phyloP scores from a whole-genome alignment of 1,139 yeast genomes.

The Blastobotrys serpentis region DNA sequence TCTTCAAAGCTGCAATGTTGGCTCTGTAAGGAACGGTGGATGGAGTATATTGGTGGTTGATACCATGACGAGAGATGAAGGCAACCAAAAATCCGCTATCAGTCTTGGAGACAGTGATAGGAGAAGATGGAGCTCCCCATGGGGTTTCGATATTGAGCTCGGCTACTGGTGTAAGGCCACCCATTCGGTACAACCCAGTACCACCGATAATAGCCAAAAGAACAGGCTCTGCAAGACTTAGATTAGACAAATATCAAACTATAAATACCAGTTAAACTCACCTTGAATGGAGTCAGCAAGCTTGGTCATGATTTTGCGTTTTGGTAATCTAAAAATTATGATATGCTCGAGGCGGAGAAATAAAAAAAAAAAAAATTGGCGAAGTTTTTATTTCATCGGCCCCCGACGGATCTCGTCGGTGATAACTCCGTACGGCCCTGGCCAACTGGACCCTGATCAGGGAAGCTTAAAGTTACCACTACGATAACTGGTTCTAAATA shows the following conservation, averaged over 20 bases:
- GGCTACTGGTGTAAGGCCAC: conserved; percentile 82
- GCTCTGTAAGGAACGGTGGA: conserved; percentile 91
- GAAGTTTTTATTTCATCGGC: not conserved
- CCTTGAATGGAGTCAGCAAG: conserved; percentile 4
- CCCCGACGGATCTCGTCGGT: not conserved
- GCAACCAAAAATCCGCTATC: conserved; percentile 81
- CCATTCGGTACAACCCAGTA: conserved; percentile 91
- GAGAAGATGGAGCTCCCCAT: conserved; percentile 96
- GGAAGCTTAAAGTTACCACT: no score
- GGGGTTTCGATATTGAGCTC: conserved; percentile 80
- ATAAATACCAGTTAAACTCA: not conserved
- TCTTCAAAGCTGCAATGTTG: conserved; percentile 92
- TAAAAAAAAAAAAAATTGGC: no score
- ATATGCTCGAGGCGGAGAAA: not conserved
- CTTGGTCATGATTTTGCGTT: conserved; percentile 5
- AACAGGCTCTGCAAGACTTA: conserved; percentile 57
- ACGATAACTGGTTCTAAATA: no score
- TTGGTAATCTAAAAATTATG: conserved; percentile 6
- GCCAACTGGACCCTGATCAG: no score
- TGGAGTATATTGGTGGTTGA: conserved; percentile 84
- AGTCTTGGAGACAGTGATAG: conserved; percentile 83
- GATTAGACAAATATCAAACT: no score
- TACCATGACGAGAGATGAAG: conserved; percentile 92
- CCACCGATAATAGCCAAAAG: conserved; percentile 92
- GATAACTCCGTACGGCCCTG: no score